phyloP scores from a whole-genome alignment of 129 eudicot genomes.

The Daucus carota region DNA sequence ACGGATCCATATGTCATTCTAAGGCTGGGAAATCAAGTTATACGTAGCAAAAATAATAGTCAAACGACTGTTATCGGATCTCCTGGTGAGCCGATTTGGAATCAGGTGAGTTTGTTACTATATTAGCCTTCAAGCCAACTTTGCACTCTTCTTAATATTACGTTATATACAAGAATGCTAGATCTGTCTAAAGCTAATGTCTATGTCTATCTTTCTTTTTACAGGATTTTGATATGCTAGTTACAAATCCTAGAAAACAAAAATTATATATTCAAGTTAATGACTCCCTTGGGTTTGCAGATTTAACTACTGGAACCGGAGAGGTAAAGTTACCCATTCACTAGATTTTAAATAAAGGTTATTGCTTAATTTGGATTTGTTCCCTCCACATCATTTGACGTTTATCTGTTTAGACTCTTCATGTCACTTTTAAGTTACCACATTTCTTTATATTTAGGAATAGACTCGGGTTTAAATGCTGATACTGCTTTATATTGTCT shows the following conservation, averaged over 20 bases:
- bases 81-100: slow-evolving; percentile 98
- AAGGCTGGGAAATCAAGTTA: slow-evolving; percentile 87
- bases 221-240: slow-evolving; percentile 94
- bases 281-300: slow-evolving; percentile 77
- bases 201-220: slow-evolving; percentile 9
- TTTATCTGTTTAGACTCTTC: neutral
- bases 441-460: neutral
- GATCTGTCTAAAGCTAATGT: neutral
- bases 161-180: neutral
- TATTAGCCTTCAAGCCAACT: neutral
- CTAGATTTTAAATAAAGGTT: neutral
- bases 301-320: slow-evolving; percentile 59
- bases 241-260: slow-evolving; percentile 68
- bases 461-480: neutral
- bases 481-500: neutral
- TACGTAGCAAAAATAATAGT: slow-evolving; percentile 93
- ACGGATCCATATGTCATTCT: slow-evolving; percentile 87
- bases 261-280: slow-evolving; percentile 64
- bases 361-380: neutral
- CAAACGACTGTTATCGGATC: slow-evolving; percentile 95
- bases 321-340: slow-evolving; percentile 44
- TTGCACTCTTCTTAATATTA: neutral
- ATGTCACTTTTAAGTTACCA: neutral
- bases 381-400: neutral
- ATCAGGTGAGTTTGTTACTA: slow-evolving; percentile 54